Percentiles rank a stretch among this genome's conserved stretches.
Evolutionary conservation across 257 asterid genomes (phyloP).

Genomic region (Nicotiana knightiana): DNA sequence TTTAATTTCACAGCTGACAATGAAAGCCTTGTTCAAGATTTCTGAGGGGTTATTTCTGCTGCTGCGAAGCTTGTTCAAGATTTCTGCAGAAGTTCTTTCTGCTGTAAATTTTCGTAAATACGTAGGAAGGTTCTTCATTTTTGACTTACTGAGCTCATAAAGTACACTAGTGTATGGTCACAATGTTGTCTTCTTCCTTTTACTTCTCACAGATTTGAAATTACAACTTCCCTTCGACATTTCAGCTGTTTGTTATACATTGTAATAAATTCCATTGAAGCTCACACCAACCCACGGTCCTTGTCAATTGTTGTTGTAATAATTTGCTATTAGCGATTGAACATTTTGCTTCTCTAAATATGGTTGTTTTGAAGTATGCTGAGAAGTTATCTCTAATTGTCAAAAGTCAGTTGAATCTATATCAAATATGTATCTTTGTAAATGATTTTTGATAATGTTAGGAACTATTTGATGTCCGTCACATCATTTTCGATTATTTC

Average conservation of each 20-base stretch:
- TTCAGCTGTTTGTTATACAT: not conserved
- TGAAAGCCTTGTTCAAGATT: conserved; percentile 6
- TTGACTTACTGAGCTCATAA: not conserved
- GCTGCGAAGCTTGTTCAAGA: conserved; percentile 5
- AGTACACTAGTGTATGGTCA: not conserved
- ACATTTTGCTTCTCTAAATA: not conserved
- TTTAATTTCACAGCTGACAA: conserved; percentile 1
- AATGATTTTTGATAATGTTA: not conserved
- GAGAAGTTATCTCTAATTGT: not conserved
- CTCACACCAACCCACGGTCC: too few relatives aligned
- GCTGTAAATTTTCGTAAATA: conserved; percentile 5
- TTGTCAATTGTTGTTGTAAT: not conserved
- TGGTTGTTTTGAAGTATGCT: not conserved
- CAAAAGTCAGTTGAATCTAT: too few relatives aligned
- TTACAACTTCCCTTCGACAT: not conserved
- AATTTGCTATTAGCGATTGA: too few relatives aligned
- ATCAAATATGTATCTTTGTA: too few relatives aligned
- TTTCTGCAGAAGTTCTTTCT: not conserved
- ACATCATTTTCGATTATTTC: not conserved
- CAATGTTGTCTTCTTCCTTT: not conserved
- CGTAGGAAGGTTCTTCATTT: not conserved
- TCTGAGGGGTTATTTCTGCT: conserved; percentile 7
- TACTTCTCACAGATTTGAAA: not conserved
- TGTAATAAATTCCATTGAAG: not conserved
- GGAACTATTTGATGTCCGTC: not conserved